Evolutionary conservation across 2,329 filamentous ascomycete genomes (phyloP).

Genomic region (Elsinoe perseae): DNA sequence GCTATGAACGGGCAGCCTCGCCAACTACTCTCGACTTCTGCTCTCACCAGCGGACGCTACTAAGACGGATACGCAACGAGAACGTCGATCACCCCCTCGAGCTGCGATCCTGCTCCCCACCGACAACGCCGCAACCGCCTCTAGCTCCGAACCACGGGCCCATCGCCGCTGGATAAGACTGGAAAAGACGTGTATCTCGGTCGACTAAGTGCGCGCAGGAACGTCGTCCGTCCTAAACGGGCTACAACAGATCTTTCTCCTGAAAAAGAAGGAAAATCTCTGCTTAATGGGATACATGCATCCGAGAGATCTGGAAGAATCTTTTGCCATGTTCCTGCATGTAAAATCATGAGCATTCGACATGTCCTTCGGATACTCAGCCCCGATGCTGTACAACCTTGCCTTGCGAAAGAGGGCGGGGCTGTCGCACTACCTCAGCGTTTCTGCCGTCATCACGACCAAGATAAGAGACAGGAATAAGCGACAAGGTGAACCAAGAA

Average conservation of each 20-base stretch:
- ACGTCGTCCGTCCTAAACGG: conserved; percentile 8
- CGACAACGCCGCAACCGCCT: conserved; percentile 4
- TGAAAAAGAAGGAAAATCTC: conserved; percentile 9
- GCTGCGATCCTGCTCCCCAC: conserved; percentile 1
- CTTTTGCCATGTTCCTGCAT: conserved; percentile 9
- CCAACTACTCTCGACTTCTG: background rate
- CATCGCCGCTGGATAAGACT: background rate
- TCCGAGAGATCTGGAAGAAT: conserved; percentile 1
- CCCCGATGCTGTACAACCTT: background rate
- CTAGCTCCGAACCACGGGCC: conserved; percentile 7
- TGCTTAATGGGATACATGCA: background rate
- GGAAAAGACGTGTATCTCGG: background rate
- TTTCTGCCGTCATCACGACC: background rate
- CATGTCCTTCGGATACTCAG: background rate
- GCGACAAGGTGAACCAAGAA: background rate
- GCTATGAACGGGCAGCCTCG: conserved; percentile 8
- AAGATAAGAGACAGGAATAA: conserved; percentile 12
- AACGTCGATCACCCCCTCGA: conserved; percentile 2
- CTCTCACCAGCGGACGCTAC: no score
- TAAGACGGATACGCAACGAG: conserved; percentile 1
- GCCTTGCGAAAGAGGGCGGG: background rate
- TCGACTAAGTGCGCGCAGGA: conserved; percentile 3
- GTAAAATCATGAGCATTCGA: background rate
- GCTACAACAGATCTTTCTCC: conserved; percentile 13
- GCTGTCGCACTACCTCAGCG: background rate